phyloP scores from a whole-genome alignment of 495 filamentous ascomycete species.

The Aspergillus incahuasiensis region DNA sequence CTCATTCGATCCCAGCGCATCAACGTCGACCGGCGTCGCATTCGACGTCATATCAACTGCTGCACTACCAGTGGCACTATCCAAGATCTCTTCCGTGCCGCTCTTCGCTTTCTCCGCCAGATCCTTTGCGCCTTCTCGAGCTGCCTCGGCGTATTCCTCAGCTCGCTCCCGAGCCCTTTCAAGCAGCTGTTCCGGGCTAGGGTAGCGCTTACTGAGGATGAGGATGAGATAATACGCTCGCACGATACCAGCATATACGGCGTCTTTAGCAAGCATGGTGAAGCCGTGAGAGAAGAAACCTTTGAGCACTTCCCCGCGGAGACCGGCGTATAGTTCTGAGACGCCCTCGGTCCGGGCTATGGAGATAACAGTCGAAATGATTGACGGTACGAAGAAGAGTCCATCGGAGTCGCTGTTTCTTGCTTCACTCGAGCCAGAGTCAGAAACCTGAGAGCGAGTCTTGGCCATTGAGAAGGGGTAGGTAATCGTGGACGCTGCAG shows the following conservation, averaged over 20 bases:
- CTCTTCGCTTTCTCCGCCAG: conserved; percentile 30
- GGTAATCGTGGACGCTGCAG: conserved; percentile 69
- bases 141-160: conserved; percentile 41
- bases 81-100: conserved; percentile 24
- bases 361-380: conserved; percentile 57
- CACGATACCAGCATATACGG: conserved; percentile 70
- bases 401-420: conserved; percentile 18
- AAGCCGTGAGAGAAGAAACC: conserved; percentile 84
- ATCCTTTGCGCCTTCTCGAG: conserved; percentile 39
- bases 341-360: conserved; percentile 67
- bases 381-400: conserved; percentile 40
- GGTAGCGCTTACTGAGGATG: conserved; percentile 36
- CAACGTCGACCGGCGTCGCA: conserved; percentile 1
- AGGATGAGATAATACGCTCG: conserved; percentile 56
- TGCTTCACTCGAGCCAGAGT: conserved; percentile 2
- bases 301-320: conserved; percentile 72
- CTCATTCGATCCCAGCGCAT: conserved; percentile 35
- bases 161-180: conserved; percentile 40
- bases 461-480: conserved; percentile 86
- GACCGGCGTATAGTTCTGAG: conserved; percentile 68
- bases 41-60: conserved; percentile 35
- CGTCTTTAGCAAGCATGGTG: conserved; percentile 86
- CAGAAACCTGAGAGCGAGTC: conserved; percentile 61
- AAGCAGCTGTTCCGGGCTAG: conserved; percentile 41
- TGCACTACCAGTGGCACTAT: conserved; percentile 24